Evolutionary conservation across 164 flowering plant genomes (phyloP).

Genomic region (Cinnamomum chago): DNA sequence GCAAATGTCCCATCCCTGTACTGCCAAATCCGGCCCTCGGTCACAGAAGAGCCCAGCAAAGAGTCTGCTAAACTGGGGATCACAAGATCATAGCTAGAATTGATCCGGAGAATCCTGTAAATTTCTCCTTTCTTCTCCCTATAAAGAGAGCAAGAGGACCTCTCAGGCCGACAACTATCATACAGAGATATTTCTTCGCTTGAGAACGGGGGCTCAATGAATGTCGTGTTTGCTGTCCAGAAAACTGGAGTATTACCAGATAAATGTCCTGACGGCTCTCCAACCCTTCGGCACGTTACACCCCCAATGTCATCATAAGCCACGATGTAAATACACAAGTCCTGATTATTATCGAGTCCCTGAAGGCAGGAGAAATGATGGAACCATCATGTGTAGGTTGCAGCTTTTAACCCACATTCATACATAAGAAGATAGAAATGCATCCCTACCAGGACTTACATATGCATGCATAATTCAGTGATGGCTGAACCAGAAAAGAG

Average conservation of each 20-base stretch:
- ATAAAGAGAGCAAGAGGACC: slow-evolving; percentile 22
- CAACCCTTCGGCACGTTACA: slow-evolving; percentile 62
- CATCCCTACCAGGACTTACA: neutral
- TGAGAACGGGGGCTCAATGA: slow-evolving; percentile 61
- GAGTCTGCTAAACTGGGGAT: slow-evolving; percentile 43
- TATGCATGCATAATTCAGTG: neutral
- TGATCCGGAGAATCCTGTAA: slow-evolving; percentile 52
- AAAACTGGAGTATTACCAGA: slow-evolving; percentile 57
- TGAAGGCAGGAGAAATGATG: slow-evolving; percentile 28
- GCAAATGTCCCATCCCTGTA: slow-evolving; percentile 77
- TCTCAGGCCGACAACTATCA: slow-evolving; percentile 54
- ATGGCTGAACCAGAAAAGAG: neutral
- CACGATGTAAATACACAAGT: slow-evolving; percentile 72
- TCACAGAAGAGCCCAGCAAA: slow-evolving; percentile 30
- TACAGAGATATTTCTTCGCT: slow-evolving; percentile 56
- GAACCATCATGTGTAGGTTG: too few species aligned
- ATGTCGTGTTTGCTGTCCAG: slow-evolving; percentile 68
- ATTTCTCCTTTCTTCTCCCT: slow-evolving; percentile 40
- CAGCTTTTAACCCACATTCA: too few species aligned
- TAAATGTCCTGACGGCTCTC: slow-evolving; percentile 46
- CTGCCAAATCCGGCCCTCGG: slow-evolving; percentile 88
- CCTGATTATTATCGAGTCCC: slow-evolving; percentile 72
- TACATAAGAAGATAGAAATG: neutral
- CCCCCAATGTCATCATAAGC: slow-evolving; percentile 81
- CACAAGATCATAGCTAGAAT: slow-evolving; percentile 67